These are phyloP conservation scores for Arctium minus DNA, from an alignment of 129 eudicot species.

Conservation along the genomic window DNA sequence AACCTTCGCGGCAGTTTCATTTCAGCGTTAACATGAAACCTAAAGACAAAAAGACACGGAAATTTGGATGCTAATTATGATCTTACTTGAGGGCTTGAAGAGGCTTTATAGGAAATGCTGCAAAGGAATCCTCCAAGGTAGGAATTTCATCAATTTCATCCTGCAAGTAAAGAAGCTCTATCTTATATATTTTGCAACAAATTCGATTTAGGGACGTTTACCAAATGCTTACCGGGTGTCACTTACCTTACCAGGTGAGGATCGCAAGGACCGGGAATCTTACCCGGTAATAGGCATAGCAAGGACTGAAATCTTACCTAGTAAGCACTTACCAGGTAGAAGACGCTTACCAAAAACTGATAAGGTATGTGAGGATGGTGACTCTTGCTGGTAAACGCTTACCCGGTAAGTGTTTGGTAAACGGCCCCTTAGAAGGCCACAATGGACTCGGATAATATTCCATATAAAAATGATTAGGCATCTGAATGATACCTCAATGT, in stretches of 20 bases:
- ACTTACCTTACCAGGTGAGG: too few relatives aligned
- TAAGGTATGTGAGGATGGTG: not conserved
- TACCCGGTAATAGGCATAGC: too few relatives aligned
- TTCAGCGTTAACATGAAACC: not conserved
- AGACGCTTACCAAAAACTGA: not conserved
- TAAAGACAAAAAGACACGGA: not conserved
- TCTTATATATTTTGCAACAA: not conserved
- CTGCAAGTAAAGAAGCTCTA: constrained; percentile 33
- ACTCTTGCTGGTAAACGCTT: not conserved
- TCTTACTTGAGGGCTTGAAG: constrained; percentile 92
- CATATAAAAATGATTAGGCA: constrained; percentile 2
- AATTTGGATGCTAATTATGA: constrained; percentile 7
- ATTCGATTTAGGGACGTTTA: not conserved
- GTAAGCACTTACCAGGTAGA: not conserved
- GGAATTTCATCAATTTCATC: constrained; percentile 58
- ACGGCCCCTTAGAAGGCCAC: not conserved
- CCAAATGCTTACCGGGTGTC: not conserved
- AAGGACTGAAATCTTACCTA: too few relatives aligned
- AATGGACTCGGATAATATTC: not conserved
- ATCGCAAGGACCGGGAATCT: too few relatives aligned
- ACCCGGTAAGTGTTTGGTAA: not conserved
- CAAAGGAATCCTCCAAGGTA: constrained; percentile 74
- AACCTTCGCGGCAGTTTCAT: not conserved
- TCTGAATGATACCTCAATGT: constrained; percentile 51
- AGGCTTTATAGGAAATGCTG: constrained; percentile 90